Evolutionary conservation across 257 asterid genomes (phyloP).

Genomic region (Capsicum chinense): DNA sequence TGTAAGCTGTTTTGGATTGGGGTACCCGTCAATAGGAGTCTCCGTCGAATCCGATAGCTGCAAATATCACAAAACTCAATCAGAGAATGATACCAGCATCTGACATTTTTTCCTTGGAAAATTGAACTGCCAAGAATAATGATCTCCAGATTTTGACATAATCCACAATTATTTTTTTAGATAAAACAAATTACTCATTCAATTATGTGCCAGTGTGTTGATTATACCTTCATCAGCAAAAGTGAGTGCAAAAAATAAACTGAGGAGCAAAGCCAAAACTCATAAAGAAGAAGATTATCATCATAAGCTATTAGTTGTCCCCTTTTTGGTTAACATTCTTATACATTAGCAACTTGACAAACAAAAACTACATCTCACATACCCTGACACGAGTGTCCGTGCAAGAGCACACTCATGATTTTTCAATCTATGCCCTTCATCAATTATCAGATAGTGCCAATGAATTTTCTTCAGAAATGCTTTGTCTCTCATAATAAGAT

Average conservation of each 20-base stretch:
- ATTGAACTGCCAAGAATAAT: slow-evolving; percentile 15
- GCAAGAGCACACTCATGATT: slow-evolving; percentile 94
- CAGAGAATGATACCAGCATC: slow-evolving; percentile 24
- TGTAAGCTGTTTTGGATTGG: slow-evolving; percentile 98
- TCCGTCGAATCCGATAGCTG: slow-evolving; percentile 87
- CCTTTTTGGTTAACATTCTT: not conserved
- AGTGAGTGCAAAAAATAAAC: slow-evolving; percentile 15
- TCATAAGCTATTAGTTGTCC: not conserved
- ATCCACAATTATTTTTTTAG: not conserved
- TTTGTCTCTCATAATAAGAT: slow-evolving; percentile 94
- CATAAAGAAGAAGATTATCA: slow-evolving; percentile 6
- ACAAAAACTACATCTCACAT: slow-evolving; percentile 33
- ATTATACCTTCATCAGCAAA: not conserved
- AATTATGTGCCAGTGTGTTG: not conserved
- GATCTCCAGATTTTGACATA: slow-evolving; percentile 2
- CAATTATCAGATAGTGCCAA: slow-evolving; percentile 94
- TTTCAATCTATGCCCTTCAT: slow-evolving; percentile 97
- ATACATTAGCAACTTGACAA: slow-evolving; percentile 5
- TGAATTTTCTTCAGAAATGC: slow-evolving; percentile 85
- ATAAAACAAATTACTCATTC: slow-evolving; percentile 13
- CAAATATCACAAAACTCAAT: slow-evolving; percentile 42
- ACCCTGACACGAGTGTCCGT: slow-evolving; percentile 90
- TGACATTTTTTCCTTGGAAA: not conserved
- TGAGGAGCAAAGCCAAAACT: slow-evolving; percentile 20
- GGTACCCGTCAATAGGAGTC: slow-evolving; percentile 97